Evolutionary conservation across 2,329 filamentous ascomycete species (phyloP).

Genomic region (Cucurbitaria berberidis): DNA sequence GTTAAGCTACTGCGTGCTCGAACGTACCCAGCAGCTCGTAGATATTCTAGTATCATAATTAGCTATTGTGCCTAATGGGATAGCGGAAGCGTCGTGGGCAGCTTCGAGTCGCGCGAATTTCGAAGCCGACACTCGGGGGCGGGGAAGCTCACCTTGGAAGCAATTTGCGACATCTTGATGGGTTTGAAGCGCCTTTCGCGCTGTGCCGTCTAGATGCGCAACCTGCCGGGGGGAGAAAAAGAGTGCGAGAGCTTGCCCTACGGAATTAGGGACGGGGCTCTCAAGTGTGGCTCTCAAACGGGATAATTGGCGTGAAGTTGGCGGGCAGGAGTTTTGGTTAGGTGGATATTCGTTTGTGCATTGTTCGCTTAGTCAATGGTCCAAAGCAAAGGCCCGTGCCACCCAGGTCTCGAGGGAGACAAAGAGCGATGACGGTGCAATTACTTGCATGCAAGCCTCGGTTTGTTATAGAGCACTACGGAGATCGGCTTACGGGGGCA

Average conservation of each 20-base stretch:
- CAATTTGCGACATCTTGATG: constrained; percentile 51
- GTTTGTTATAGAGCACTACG: too few species aligned
- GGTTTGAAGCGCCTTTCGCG: constrained; percentile 54
- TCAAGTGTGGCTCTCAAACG: constrained; percentile 39
- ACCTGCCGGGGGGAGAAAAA: constrained; percentile 42
- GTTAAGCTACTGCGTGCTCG: constrained; percentile 8
- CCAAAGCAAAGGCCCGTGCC: constrained; percentile 17
- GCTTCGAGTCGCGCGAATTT: constrained; percentile 16
- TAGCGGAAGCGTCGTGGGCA: constrained; percentile 1
- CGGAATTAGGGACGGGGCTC: constrained; percentile 48
- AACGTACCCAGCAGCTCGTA: constrained; percentile 95
- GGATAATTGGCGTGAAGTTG: constrained; percentile 39
- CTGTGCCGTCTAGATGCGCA: constrained; percentile 52
- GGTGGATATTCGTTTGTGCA: too few species aligned
- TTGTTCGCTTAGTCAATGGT: constrained; percentile 41
- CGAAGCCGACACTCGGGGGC: constrained; percentile 13
- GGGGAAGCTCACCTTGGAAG: constrained; percentile 50
- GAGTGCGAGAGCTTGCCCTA: constrained; percentile 49
- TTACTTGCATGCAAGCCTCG: constrained; percentile 6
- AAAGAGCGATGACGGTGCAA: constrained; percentile 22
- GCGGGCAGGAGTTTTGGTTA: constrained; percentile 25
- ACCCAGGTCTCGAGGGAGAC: constrained; percentile 6
- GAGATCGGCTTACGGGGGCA: too few species aligned
- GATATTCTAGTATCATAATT: constrained; percentile 73
- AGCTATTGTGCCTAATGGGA: constrained; percentile 35